Evolutionary conservation across 257 asterid species (phyloP), one percentile per base, ranked within the genome.

Genomic region (Coffea eugenioides): DNA sequence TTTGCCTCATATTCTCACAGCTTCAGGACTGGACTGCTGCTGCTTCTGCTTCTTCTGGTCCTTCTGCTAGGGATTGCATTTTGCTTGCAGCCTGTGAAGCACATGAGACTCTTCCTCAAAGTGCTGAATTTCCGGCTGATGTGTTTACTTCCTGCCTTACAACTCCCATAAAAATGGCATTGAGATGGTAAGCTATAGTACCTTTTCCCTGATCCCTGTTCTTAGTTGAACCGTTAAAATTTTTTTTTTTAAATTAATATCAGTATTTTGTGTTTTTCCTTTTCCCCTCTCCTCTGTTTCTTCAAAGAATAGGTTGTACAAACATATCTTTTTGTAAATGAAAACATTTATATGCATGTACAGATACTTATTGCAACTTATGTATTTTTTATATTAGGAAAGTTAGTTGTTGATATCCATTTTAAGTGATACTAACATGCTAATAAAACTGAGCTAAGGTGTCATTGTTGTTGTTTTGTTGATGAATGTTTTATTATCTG

Each of bases 71-170:
- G 84, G 92, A 90, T 82, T 84, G 97, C 85, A 94, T 96, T 83
- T 88, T 96, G 91, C 97, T 96, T 78, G 99, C 97, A 21, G 97
- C 99, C 69, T 96, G 99, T 85, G 88, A 86, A 88, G 89, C 88
- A 74, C 89, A 85, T 16, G 97, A 96, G 89, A 91, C 96, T 12
- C 98, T 96, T 82, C 99, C 99, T 6, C 99, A 91, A 87, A 96
- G 97, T 90, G 97, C 90, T 79, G 98, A 94, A 70, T 94, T 91
- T 88, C 98, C 98, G 76, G 98, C 99, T 34, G 99, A 96, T 81
- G 92, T 96, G 77, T 96, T 96, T 85, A 96, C 99, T 68, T 91
- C 98, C 78, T 96, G 99, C 90, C 95, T 93, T 81, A 95, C 98
- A 25, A 95, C 98, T 56, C 98, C 98, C 62, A 91, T 95, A 79